Evolutionary conservation across 108 stramenopile genomes (phyloP).

Genomic region (Pseudonitzschia pungens): DNA sequence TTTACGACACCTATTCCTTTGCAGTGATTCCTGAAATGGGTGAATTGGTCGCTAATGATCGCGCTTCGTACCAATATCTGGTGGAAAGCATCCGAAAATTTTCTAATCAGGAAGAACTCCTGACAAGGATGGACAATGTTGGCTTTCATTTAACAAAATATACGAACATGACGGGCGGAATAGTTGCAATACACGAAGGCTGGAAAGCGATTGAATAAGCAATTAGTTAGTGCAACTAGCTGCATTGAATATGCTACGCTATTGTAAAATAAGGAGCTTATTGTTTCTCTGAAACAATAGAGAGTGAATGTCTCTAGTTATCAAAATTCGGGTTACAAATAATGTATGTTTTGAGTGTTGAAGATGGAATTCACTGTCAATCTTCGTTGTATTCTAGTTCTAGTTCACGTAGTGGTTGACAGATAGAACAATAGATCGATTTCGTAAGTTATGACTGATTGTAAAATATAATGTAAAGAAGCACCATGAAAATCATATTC

Average conservation of each 20-base stretch:
- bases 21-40: slow-evolving; percentile 93
- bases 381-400: not conserved
- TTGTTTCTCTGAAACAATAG: too few relatives aligned
- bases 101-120: slow-evolving; percentile 87
- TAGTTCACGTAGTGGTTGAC: not conserved
- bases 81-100: slow-evolving; percentile 98
- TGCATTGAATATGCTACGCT: too few relatives aligned
- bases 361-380: too few relatives aligned
- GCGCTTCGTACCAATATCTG: slow-evolving; percentile 96
- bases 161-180: slow-evolving; percentile 90
- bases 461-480: not conserved
- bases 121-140: slow-evolving; percentile 70
- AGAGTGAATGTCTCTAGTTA: too few relatives aligned
- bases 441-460: not conserved
- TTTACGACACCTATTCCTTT: slow-evolving; percentile 94
- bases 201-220: slow-evolving; percentile 68
- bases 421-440: not conserved
- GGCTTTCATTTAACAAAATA: slow-evolving; percentile 80
- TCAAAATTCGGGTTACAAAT: too few relatives aligned
- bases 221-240: not conserved
- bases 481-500: too few relatives aligned
- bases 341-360: too few relatives aligned
- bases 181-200: slow-evolving; percentile 92
- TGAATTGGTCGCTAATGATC: slow-evolving; percentile 90
- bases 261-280: too few relatives aligned